These are phyloP conservation scores for Amphibolis antarctica DNA, from an alignment of 106 monocot genomes.

Conservation along the genomic window DNA sequence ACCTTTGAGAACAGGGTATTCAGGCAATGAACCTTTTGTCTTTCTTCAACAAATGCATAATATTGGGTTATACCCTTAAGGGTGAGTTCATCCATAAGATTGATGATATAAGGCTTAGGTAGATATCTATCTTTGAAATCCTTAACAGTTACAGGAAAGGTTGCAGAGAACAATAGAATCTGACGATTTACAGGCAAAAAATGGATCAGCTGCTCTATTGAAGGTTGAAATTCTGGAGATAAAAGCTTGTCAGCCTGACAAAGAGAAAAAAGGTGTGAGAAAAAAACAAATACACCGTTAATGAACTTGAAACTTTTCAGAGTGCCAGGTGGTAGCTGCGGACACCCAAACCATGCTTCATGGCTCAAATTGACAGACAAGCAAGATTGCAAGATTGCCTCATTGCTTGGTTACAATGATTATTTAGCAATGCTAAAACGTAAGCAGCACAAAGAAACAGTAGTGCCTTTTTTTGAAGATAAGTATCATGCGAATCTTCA, in stretches of 20 bases:
- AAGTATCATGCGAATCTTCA: no score
- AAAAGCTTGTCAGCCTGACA: constrained; percentile 93
- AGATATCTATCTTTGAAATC: constrained; percentile 85
- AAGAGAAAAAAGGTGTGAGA: not conserved
- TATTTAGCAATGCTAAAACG: no score
- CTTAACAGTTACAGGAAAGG: constrained; percentile 94
- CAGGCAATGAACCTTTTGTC: constrained; percentile 94
- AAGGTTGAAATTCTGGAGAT: constrained; percentile 90
- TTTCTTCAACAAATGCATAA: constrained; percentile 97
- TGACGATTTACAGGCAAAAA: constrained; percentile 69
- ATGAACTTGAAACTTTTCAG: no score
- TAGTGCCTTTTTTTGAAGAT: no score
- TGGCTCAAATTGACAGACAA: no score
- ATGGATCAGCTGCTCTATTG: constrained; percentile 64
- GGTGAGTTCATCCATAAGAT: constrained; percentile 98
- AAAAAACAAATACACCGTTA: no score
- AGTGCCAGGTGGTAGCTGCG: no score
- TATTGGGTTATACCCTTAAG: constrained; percentile 93
- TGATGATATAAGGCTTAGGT: constrained; percentile 72
- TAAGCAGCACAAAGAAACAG: no score
- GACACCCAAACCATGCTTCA: no score
- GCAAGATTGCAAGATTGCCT: no score
- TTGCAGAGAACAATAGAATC: constrained; percentile 84
- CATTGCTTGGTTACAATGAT: no score
- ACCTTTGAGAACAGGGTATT: constrained; percentile 99